phyloP scores from a whole-genome alignment of 129 eudicot species.

The Helianthus annuus region HanXRQr2.0-SUNRISE NC_035436.2:206914563-206915062 shows the following conservation, averaged over 20 bases:
- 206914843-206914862: conserved; percentile 51
- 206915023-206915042: conserved; percentile 67
- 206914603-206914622: conserved; percentile 65
- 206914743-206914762: conserved; percentile 49
- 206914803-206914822: conserved; percentile 61
- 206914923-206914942: conserved; percentile 64
- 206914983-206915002: conserved; percentile 74
- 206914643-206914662: conserved; percentile 96
- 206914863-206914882: conserved; percentile 67
- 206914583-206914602: conserved; percentile 79
- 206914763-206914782: conserved; percentile 90
- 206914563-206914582: conserved; percentile 60
- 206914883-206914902: conserved; percentile 34
- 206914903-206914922: conserved; percentile 58
- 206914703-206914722: conserved; percentile 76
- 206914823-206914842: conserved; percentile 44
- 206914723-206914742: conserved; percentile 70
- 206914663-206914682: conserved; percentile 74
- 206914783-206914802: conserved; percentile 87
- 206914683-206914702: conserved; percentile 72
- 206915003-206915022: conserved; percentile 66
- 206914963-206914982: conserved; percentile 54
- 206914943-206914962: conserved; percentile 61
- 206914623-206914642: conserved; percentile 50
- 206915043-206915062: conserved; percentile 79